A percentile compares a stretch with the other conserved stretches of the same genome.
Conservation (phyloP, 2,329 filamentous ascomycete species). For the Ambrosiella beaveri region DNA sequence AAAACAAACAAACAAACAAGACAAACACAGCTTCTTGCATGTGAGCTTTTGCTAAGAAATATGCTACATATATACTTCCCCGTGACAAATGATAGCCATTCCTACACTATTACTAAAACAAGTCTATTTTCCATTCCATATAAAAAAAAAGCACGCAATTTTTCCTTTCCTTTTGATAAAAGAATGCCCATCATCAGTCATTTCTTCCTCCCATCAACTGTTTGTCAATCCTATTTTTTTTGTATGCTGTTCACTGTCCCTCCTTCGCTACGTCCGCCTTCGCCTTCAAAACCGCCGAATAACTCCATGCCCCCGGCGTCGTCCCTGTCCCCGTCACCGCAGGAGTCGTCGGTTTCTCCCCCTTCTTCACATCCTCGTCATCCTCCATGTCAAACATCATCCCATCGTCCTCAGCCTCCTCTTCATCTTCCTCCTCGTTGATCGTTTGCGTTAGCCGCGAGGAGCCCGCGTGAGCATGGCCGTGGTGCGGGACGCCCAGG, state of each 20-base stretch:
- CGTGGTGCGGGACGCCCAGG: background rate
- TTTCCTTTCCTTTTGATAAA: background rate
- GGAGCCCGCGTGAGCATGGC: background rate
- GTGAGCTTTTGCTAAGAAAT: too few relatives aligned
- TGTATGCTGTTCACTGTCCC: background rate
- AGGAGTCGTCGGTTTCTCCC: background rate
- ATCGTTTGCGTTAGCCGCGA: constrained; percentile 10
- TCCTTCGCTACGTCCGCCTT: constrained; percentile 10
- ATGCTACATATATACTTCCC: too few relatives aligned
- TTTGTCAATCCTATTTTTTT: background rate
- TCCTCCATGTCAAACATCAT: constrained; percentile 13
- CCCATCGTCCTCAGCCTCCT: background rate
- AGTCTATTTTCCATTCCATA: background rate
- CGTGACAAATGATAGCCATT: too few relatives aligned
- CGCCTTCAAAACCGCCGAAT: constrained; percentile 12
- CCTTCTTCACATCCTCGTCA: background rate
- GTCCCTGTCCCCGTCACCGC: background rate
- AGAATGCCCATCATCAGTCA: background rate
- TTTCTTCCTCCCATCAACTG: background rate
- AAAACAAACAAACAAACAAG: too few relatives aligned
- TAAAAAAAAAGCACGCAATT: background rate
- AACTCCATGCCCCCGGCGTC: constrained; percentile 7
- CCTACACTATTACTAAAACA: too few relatives aligned
- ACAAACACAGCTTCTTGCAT: too few relatives aligned
- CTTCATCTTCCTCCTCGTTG: constrained; percentile 9